These are phyloP conservation scores for Boeremia lycopersici DNA, from an alignment of 2,329 filamentous ascomycete species.

Conservation along the genomic window DNA sequence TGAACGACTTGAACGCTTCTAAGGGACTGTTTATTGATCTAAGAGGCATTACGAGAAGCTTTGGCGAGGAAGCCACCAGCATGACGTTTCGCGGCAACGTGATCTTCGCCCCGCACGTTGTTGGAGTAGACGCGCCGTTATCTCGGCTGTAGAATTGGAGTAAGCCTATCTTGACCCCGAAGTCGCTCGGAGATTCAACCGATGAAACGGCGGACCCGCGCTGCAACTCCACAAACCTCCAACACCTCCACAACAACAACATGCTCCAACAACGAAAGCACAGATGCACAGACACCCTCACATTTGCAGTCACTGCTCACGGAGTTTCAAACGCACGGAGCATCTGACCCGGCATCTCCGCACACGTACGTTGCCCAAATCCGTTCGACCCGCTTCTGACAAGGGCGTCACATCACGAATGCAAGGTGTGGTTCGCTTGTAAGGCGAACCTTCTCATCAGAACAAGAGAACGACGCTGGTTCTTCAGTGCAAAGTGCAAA, in stretches of 20 bases:
- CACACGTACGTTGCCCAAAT: slow-evolving; percentile 31
- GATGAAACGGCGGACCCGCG: not conserved
- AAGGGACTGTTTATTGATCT: not conserved
- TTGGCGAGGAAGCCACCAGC: not conserved
- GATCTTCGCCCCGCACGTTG: not conserved
- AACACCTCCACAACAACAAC: slow-evolving; percentile 20
- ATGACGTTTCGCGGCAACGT: slow-evolving; percentile 3
- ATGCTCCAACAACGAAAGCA: slow-evolving; percentile 15
- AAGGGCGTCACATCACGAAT: not conserved
- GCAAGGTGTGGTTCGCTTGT: not conserved
- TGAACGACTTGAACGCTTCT: not conserved
- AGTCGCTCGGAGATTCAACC: not conserved
- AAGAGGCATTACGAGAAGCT: not conserved
- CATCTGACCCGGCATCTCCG: slow-evolving; percentile 40
- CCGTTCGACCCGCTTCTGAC: not conserved
- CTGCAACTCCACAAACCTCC: slow-evolving; percentile 13
- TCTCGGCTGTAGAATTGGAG: slow-evolving; percentile 10
- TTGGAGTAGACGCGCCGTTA: slow-evolving; percentile 5
- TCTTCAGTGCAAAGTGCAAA: too few species aligned
- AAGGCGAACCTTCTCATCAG: not conserved
- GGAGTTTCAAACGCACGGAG: slow-evolving; percentile 39
- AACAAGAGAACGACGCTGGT: not conserved
- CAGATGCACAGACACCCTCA: slow-evolving; percentile 35
- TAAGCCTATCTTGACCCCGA: not conserved
- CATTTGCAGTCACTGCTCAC: slow-evolving; percentile 35